Evolutionary conservation across 2,329 filamentous ascomycete genomes (phyloP).

Genomic region (Basipetospora sp.): DNA sequence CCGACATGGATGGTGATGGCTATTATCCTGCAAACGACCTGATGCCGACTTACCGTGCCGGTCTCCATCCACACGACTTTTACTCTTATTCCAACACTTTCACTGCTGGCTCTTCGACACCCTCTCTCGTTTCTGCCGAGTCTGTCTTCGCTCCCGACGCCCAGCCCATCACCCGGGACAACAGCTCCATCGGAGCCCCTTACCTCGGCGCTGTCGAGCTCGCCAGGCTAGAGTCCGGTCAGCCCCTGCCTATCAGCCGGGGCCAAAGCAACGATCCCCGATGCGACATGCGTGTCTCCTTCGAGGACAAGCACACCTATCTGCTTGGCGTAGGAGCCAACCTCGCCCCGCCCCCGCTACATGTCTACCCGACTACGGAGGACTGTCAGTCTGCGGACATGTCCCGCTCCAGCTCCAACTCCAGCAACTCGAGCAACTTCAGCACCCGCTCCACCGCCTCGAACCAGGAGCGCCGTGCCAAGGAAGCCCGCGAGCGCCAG

Average conservation of each 20-base stretch:
- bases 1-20: constrained; percentile 13
- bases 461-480: constrained; percentile 28
- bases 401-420: constrained; percentile 34
- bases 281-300: constrained; percentile 7
- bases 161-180: constrained; percentile 28
- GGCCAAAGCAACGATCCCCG: constrained; percentile 14
- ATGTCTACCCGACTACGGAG: not conserved
- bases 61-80: constrained; percentile 11
- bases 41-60: constrained; percentile 12
- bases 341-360: not conserved
- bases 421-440: constrained; percentile 27
- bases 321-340: constrained; percentile 25
- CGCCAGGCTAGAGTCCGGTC: constrained; percentile 3
- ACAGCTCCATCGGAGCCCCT: constrained; percentile 23
- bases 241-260: constrained; percentile 23
- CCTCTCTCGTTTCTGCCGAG: constrained; percentile 28
- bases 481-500: constrained; percentile 32
- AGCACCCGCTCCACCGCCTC: constrained; percentile 32
- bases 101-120: constrained; percentile 22
- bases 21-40: constrained; percentile 12
- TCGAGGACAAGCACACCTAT: constrained; percentile 17
- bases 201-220: constrained; percentile 22
- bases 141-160: constrained; percentile 21
- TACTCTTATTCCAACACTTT: constrained; percentile 7
- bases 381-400: constrained; percentile 15